phyloP scores from a whole-genome alignment of 2,329 filamentous ascomycete genomes.

The Calonectria honghensis region DNA sequence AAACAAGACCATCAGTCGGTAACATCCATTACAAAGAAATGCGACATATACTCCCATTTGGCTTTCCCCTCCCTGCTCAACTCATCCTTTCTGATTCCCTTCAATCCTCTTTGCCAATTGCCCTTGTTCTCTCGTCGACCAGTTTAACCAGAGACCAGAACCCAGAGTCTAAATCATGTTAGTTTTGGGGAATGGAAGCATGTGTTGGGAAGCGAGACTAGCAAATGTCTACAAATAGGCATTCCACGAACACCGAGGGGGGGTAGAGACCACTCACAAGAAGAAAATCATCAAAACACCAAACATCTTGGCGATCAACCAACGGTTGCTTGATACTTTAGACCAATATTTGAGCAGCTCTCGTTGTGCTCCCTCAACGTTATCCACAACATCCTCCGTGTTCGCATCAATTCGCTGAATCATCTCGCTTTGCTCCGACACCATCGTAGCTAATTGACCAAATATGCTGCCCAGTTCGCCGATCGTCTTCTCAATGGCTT shows the following conservation, averaged over 20 bases:
- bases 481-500: slow-evolving; percentile 97
- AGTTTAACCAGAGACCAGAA: slow-evolving; percentile 62
- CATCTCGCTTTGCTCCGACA: slow-evolving; percentile 97
- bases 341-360: slow-evolving; percentile 98
- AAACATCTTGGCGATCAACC: slow-evolving; percentile 89
- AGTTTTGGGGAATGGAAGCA: slow-evolving; percentile 21
- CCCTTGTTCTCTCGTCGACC: slow-evolving; percentile 29
- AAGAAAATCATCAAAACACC: slow-evolving; percentile 96
- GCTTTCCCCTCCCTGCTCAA: slow-evolving; percentile 33
- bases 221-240: too few relatives aligned
- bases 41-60: slow-evolving; percentile 41
- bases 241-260: not conserved
- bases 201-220: not conserved
- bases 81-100: slow-evolving; percentile 29
- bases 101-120: slow-evolving; percentile 35
- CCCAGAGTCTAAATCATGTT: slow-evolving; percentile 60
- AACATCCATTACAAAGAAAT: slow-evolving; percentile 54
- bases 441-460: slow-evolving; percentile 96
- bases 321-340: slow-evolving; percentile 93
- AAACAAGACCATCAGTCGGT: slow-evolving; percentile 44
- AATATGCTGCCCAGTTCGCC: slow-evolving; percentile 93
- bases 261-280: slow-evolving; percentile 68
- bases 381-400: slow-evolving; percentile 97
- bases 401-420: slow-evolving; percentile 98
- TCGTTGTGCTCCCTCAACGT: slow-evolving; percentile 96